Conservation (phyloP, 1,284 basidiomycete species). For the Athelia sp. region DNA sequence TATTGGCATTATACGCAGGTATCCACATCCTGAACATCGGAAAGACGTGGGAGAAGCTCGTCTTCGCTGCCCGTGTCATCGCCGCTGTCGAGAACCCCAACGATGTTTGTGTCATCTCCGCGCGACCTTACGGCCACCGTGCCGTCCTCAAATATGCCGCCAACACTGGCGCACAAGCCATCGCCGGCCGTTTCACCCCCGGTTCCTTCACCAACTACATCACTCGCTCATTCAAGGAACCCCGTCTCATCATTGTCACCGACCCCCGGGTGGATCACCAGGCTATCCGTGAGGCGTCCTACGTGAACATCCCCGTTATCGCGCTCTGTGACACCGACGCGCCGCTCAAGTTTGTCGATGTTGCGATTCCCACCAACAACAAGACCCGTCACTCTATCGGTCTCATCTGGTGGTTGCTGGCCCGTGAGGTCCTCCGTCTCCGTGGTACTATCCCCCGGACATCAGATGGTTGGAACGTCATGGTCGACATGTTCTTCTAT, state of each 20-base stretch:
- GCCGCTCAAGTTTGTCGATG: constrained; percentile 94
- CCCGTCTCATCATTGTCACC: constrained; percentile 95
- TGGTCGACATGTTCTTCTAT: constrained; percentile 99
- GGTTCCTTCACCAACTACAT: constrained; percentile 99
- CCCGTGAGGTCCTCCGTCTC: constrained; percentile 95
- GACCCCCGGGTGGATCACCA: constrained; percentile 99
- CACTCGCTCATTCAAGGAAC: constrained; percentile 99
- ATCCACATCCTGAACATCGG: constrained; percentile 98
- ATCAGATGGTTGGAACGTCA: constrained; percentile 91
- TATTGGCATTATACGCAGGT: constrained; percentile 40
- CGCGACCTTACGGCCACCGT: constrained; percentile 97
- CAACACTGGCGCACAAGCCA: constrained; percentile 97
- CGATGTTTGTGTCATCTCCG: constrained; percentile 97
- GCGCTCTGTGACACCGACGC: constrained; percentile 99
- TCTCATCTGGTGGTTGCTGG: constrained; percentile 98
- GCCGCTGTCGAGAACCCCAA: constrained; percentile 96
- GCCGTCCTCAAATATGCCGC: constrained; percentile 98
- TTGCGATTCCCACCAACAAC: constrained; percentile 99
- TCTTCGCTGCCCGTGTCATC: constrained; percentile 91
- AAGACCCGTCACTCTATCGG: constrained; percentile 97
- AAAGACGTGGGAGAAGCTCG: constrained; percentile 99
- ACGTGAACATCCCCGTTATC: constrained; percentile 99
- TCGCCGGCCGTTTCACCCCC: constrained; percentile 98
- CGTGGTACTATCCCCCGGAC: constrained; percentile 90
- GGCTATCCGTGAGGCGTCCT: constrained; percentile 98